A percentile compares a stretch with the other conserved stretches of the same genome.
These are phyloP conservation scores for Parietichytrium sp. DNA, from an alignment of 108 stramenopile genomes.

Conservation along the genomic window DNA sequence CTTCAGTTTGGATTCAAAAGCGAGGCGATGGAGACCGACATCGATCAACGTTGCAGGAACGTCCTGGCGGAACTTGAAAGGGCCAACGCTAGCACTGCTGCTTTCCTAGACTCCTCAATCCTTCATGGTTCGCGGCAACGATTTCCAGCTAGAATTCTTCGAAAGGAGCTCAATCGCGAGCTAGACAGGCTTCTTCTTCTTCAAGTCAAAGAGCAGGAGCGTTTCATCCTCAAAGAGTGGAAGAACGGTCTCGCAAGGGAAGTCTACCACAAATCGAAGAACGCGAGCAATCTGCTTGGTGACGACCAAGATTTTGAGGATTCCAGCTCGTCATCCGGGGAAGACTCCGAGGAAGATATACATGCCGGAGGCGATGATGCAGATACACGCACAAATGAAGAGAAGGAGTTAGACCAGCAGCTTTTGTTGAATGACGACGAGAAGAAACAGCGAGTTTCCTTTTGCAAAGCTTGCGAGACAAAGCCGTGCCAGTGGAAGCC, in stretches of 20 bases:
- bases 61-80: slow-evolving; percentile 60
- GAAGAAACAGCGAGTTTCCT: neutral
- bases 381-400: neutral
- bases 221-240: slow-evolving; percentile 50
- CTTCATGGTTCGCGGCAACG: slow-evolving; percentile 57
- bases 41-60: slow-evolving; percentile 53
- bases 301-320: slow-evolving; percentile 2
- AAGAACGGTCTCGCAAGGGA: no score
- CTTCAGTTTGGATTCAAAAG: neutral
- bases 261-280: neutral
- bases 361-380: neutral
- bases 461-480: slow-evolving; percentile 44
- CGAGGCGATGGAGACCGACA: slow-evolving; percentile 42
- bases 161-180: slow-evolving; percentile 61
- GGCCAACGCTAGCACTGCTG: slow-evolving; percentile 45
- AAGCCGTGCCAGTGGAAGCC: slow-evolving; percentile 50
- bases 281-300: neutral
- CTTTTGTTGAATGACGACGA: neutral
- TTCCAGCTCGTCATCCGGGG: neutral
- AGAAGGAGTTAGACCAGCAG: neutral
- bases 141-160: slow-evolving; percentile 55
- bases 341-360: slow-evolving; percentile 16
- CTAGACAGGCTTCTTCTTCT: slow-evolving; percentile 55
- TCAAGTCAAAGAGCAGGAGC: slow-evolving; percentile 63
- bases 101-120: slow-evolving; percentile 50